These are phyloP conservation scores for Carex pumila DNA, from an alignment of 176 grass and related monocot genomes.

Conservation along the genomic window DNA sequence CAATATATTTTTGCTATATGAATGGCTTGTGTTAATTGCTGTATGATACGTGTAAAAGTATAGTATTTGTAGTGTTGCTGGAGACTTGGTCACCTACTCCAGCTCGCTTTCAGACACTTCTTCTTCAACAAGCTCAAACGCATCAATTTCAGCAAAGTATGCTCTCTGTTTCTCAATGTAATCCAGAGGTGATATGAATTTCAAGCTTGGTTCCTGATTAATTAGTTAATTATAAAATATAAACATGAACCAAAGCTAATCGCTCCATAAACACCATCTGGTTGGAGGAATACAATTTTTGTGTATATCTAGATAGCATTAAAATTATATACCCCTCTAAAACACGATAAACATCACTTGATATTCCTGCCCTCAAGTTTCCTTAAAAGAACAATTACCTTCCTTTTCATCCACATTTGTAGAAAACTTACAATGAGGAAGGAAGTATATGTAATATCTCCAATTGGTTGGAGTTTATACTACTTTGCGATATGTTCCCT, in stretches of 20 bases:
- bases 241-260: neutral
- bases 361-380: neutral
- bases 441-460: neutral
- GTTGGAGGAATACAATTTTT: neutral
- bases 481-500: neutral
- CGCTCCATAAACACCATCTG: neutral
- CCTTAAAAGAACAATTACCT: neutral
- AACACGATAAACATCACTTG: neutral
- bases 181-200: neutral
- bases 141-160: slow-evolving; percentile 40
- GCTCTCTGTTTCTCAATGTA: slow-evolving; percentile 39
- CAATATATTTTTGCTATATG: neutral
- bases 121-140: slow-evolving; percentile 32
- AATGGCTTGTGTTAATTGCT: neutral
- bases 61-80: neutral
- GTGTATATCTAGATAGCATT: neutral
- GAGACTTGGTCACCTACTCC: slow-evolving; percentile 9
- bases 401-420: neutral
- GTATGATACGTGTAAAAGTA: neutral
- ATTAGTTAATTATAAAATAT: too few species aligned
- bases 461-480: neutral
- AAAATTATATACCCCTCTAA: neutral
- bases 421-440: neutral
- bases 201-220: neutral
- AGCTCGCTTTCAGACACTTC: slow-evolving; percentile 25